Conservation (phyloP, 1,284 basidiomycete genomes). For the Ganoderma lingzhi region DNA sequence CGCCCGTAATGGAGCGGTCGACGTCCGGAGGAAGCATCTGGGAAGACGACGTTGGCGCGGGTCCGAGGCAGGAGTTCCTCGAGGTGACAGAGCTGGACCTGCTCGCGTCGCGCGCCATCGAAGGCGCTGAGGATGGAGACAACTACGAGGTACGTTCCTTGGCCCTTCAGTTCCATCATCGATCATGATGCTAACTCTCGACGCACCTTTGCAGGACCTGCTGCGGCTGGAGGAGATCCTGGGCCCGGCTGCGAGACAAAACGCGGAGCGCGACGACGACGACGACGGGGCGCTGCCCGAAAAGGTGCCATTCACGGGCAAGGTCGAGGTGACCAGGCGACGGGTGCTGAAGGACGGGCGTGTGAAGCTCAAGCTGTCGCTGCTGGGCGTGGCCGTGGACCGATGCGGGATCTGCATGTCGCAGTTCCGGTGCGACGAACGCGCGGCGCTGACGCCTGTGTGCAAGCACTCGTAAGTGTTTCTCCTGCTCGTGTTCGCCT, state of each 20-base stretch:
- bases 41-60: slow-evolving; percentile 18
- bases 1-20: slow-evolving; percentile 24
- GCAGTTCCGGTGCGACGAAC: slow-evolving; percentile 75
- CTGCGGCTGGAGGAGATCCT: slow-evolving; percentile 69
- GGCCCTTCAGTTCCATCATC: neutral
- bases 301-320: slow-evolving; percentile 58
- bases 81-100: slow-evolving; percentile 71
- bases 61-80: slow-evolving; percentile 37
- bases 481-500: neutral
- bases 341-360: slow-evolving; percentile 76
- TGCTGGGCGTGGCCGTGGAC: slow-evolving; percentile 78
- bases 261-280: neutral
- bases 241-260: slow-evolving; percentile 54
- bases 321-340: slow-evolving; percentile 70
- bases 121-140: slow-evolving; percentile 49
- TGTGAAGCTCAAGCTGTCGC: slow-evolving; percentile 77
- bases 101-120: slow-evolving; percentile 59
- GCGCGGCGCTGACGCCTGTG: slow-evolving; percentile 62
- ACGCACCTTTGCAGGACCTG: slow-evolving; percentile 52
- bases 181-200: slow-evolving; percentile 12
- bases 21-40: slow-evolving; percentile 27
- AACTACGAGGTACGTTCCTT: slow-evolving; percentile 65
- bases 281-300: slow-evolving; percentile 11
- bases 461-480: slow-evolving; percentile 74
- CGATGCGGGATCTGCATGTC: slow-evolving; percentile 83